phyloP scores from a whole-genome alignment of 805 yeast species.

The Nakazawaea ishiwadae region DNA sequence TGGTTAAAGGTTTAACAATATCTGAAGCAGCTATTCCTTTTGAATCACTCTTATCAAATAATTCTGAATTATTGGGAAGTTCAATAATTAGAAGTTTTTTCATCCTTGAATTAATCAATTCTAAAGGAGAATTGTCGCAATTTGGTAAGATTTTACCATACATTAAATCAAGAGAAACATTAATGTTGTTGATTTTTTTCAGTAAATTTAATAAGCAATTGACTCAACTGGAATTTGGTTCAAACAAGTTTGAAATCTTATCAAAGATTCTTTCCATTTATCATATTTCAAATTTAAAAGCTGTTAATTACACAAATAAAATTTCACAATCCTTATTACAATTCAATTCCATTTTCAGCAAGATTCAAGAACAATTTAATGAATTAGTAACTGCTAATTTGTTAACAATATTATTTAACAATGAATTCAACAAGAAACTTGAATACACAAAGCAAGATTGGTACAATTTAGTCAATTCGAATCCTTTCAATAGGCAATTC shows the following conservation, averaged over 20 bases:
- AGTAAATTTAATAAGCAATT: slow-evolving; percentile 30
- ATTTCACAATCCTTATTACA: slow-evolving; percentile 61
- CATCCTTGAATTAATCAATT: slow-evolving; percentile 43
- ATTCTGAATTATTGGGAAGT: slow-evolving; percentile 41
- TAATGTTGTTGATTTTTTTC: slow-evolving; percentile 43
- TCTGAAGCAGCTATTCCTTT: too few species aligned
- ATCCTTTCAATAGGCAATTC: slow-evolving; percentile 56
- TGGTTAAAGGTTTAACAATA: slow-evolving; percentile 25
- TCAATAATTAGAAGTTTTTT: slow-evolving; percentile 48
- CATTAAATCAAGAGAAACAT: slow-evolving; percentile 35
- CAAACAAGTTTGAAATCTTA: slow-evolving; percentile 34
- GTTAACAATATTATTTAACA: slow-evolving; percentile 48
- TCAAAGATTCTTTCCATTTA: slow-evolving; percentile 42
- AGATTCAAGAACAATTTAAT: slow-evolving; percentile 43
- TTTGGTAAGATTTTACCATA: slow-evolving; percentile 48
- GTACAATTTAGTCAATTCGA: slow-evolving; percentile 46
- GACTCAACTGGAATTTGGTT: slow-evolving; percentile 33
- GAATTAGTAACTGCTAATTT: slow-evolving; percentile 50
- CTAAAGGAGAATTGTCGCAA: slow-evolving; percentile 37
- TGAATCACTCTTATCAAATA: slow-evolving; percentile 34
- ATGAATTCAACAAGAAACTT: slow-evolving; percentile 50
- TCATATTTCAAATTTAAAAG: slow-evolving; percentile 41
- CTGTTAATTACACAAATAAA: slow-evolving; percentile 61
- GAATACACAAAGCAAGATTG: slow-evolving; percentile 46
- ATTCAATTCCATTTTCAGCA: slow-evolving; percentile 61